phyloP scores from a whole-genome alignment of 495 filamentous ascomycete species.

The Penicillium paxilli region DNA sequence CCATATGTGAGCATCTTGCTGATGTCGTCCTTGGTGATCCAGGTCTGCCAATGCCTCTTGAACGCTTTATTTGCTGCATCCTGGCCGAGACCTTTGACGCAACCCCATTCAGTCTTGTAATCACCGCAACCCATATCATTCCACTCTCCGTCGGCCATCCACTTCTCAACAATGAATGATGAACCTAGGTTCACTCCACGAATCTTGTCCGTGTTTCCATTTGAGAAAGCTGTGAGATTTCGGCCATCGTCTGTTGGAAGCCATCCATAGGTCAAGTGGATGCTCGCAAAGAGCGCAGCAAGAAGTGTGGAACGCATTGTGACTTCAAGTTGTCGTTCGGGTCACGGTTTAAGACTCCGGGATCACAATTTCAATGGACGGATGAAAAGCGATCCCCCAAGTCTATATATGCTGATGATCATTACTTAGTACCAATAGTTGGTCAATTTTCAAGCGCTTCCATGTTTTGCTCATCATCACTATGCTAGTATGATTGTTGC shows the following conservation, averaged over 20 bases:
- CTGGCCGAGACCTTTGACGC: conserved; percentile 55
- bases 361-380: too few species aligned
- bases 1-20: conserved; percentile 51
- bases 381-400: too few species aligned
- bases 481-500: not conserved
- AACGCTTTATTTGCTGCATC: conserved; percentile 54
- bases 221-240: not conserved
- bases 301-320: not conserved
- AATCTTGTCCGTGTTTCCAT: conserved; percentile 19
- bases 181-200: conserved; percentile 64
- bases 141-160: conserved; percentile 55
- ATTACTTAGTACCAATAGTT: not conserved
- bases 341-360: too few species aligned
- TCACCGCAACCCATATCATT: conserved; percentile 55
- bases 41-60: conserved; percentile 56
- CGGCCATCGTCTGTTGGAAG: not conserved
- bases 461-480: not conserved
- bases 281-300: not conserved
- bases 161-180: conserved; percentile 60
- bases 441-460: not conserved
- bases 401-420: too few species aligned
- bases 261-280: not conserved
- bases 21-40: conserved; percentile 59
- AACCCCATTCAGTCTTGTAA: conserved; percentile 55
- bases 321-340: not conserved